Conservation (phyloP, 805 yeast species). For the Candida xyloterini region DNA sequence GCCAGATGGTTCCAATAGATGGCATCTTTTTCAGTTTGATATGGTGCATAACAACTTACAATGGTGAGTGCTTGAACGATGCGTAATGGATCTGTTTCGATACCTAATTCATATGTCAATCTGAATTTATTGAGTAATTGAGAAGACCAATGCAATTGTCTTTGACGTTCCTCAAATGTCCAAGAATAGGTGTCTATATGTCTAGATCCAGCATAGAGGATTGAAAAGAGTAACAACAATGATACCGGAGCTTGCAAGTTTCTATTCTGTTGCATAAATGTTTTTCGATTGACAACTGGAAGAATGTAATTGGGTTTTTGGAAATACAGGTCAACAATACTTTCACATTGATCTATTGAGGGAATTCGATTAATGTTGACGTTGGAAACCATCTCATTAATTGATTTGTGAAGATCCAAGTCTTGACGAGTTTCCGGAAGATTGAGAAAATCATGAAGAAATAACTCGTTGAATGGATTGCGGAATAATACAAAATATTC, state of each 20-base stretch:
- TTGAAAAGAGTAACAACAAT: slow-evolving; percentile 56
- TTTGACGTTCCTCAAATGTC: slow-evolving; percentile 39
- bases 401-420: not conserved
- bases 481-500: not conserved
- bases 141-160: slow-evolving; percentile 39
- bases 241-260: slow-evolving; percentile 58
- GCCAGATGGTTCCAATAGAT: slow-evolving; percentile 72
- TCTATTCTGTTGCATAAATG: slow-evolving; percentile 54
- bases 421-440: not conserved
- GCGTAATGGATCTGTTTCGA: slow-evolving; percentile 59
- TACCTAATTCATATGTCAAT: slow-evolving; percentile 22
- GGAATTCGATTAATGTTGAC: slow-evolving; percentile 68
- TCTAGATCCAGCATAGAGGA: slow-evolving; percentile 64
- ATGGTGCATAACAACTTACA: slow-evolving; percentile 12
- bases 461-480: not conserved
- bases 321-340: slow-evolving; percentile 57
- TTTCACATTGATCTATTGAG: slow-evolving; percentile 42
- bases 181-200: slow-evolving; percentile 45
- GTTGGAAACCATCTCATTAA: not conserved
- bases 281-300: slow-evolving; percentile 61
- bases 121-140: slow-evolving; percentile 40
- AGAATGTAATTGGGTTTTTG: slow-evolving; percentile 61
- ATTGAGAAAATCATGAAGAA: not conserved
- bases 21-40: slow-evolving; percentile 41
- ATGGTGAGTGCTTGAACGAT: slow-evolving; percentile 51